Base-by-base conservation (phyloP, 83 land plant species). In the Picea mariana region DNA sequence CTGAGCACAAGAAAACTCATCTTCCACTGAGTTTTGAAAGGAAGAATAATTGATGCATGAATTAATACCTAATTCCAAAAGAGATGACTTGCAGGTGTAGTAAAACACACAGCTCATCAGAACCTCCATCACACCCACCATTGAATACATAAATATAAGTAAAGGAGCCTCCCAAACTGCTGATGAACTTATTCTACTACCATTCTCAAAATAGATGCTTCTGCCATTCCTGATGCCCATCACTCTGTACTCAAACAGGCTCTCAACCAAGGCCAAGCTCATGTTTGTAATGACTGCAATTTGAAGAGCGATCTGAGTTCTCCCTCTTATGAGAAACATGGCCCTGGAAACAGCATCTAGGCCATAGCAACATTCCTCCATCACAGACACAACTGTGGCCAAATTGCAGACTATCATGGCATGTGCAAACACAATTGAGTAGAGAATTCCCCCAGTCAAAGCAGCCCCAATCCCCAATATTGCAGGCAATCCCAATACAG, bases 41-140 rank as follows among this genome's bases (percentile, higher is more conserved):
- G 49, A 20, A 40, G 47, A 38, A 75, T 23, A 13, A 27, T 60
- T 86, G 79, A 85, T 80, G 78, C 78, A 52, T 55, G 49, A 17
- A 58, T 15, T 58, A 47, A 47, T 47, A 9, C 52, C 0, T 9
- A 42, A 42, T 20, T 73, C 77, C 77, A 73, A 44, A 7, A 2
- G 24, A 42, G 58, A 24, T 73, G 59, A 52, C 77, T 44, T 73
- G 58, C 77, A 73, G 16, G 77, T 73, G 26, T 44, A 73, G 20
- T 73, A 73, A 73, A 73, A 73, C 24, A 73, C 77, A 73, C 59
- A 73, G 55, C 55, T 44, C 77, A 73, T 73, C 58, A 73, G 59
- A 44, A n/a, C 77, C n/a, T 73, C 77, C 55, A 73, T n/a, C 9
- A 73, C 47, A 20, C n/a, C 23, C 59, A 73, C 11, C 24, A 47